Evolutionary conservation across 75 land plant genomes (phyloP), one percentile per base, ranked within the genome.

Genomic region (Cryptomeria japonica): DNA sequence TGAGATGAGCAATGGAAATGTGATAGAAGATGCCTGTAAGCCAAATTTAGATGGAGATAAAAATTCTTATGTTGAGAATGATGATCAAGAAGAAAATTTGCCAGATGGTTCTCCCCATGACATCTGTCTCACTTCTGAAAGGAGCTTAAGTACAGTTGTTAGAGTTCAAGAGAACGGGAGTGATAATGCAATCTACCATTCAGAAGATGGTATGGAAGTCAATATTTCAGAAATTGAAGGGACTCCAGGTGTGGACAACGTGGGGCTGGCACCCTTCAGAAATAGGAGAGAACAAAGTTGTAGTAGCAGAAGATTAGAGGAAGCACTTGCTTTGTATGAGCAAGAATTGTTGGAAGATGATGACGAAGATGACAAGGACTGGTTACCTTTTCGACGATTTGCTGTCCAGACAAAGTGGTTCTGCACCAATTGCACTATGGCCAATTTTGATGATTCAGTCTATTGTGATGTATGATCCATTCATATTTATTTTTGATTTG

Each of bases 331-430:
- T n/a, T 77, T 87, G 83, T 91, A 92, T 88, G 89, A 87, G 64
- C 90, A 88, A 39, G 92, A 42, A 42, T 88, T 88, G 14, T 53
- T 84, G 64, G 88, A 85, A 46, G 92, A 92, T 56, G 93, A 92
- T 22, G 95, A 91, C 1, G 93, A 93, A 3, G 95, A 92, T 49
- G 95, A 95, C 86, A 85, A 77, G 70, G 96, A 95, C 39, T 95
- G 96, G 96, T 87, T 89, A 41, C 95, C 95, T 6, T 28, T 79
- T 70, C 51, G 16, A 53, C 75, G 55, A 16, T 53, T 44, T 79
- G 4, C 38, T 31, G 73, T 88, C 12, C 68, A n/a, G 31, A 76
- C 42, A 85, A 89, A 87, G 61, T 94, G 95, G 95, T 91, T 87
- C 31, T 95, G 96, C 55, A 87, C 83, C 34, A 95, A 95, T 58